Base-by-base conservation (phyloP, 2,329 filamentous ascomycete species). In the Lithohypha guttulata region DNA sequence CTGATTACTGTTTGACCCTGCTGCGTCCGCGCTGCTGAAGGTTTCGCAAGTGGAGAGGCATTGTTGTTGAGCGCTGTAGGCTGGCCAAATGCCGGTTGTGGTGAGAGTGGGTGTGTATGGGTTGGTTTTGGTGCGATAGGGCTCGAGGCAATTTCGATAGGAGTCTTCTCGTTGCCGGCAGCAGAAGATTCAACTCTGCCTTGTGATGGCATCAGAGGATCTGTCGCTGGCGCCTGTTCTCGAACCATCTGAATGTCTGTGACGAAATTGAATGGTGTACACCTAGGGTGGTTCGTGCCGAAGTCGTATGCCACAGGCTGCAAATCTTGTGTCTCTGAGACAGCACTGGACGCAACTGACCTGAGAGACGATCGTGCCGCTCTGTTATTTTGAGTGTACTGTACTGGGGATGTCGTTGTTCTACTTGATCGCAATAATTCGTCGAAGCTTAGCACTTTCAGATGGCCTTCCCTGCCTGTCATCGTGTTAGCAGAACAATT, bases 31-130 rank as follows among this genome's bases (percentile, higher is more conserved):
- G 44, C 48, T 9, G 51, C 46, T 30, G 53, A 21, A 11, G 51
- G 53, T 41, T 66, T 59, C 43, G 71, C 39, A 19, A 46, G 69
- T 42, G 73, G 70, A 66, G 59, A 44, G 47, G 59, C 19, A 47
- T 49, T 33, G 51, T 54, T 33, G 22, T 71, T 62, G 41, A 78
- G 57, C 11, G 73, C 70, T 45, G 72, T 76, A 2, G 75, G 63
- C 49, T 71, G 69, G 36, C 75, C 75, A 51, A 78, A 79, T 50
- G 76, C 66, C 26, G 69, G 63, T 21, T 63, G 58, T 10, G 39
- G n/a, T 17, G 32, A 27, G 13, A 30, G 3, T 21, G 26, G 13
- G 22, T 39, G 35, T 20, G 35, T n/a, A 21, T 22, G n/a, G 3
- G 4, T 13, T 13, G 25, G 6, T 31, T 19, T 19, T 30, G 2